Conservation (phyloP, 139 green algal genomes). For the Astrephomene gubernaculifera region DNA sequence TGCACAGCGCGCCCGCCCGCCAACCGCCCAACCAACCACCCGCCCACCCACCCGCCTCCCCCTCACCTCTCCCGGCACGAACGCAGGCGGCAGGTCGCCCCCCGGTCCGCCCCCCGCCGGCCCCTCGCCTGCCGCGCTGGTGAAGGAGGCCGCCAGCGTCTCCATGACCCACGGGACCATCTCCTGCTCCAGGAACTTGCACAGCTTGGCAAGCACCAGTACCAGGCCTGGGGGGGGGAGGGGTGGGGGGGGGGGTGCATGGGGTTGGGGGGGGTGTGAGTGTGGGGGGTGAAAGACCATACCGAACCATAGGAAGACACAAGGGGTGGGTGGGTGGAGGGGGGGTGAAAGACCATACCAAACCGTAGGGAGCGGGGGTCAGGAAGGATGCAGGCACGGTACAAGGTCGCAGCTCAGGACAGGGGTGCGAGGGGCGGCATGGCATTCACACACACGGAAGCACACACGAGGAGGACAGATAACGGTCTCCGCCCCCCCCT, state of each 20-base stretch:
- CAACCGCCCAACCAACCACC: no score
- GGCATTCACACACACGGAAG: no score
- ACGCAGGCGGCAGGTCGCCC: slow-evolving; percentile 71
- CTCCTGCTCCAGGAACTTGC: slow-evolving; percentile 69
- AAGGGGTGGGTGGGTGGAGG: not conserved
- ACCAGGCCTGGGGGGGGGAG: slow-evolving; percentile 63
- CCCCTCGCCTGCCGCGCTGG: slow-evolving; percentile 6
- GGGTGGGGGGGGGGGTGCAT: not conserved
- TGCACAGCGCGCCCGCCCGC: no score
- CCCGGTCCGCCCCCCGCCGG: slow-evolving; percentile 41
- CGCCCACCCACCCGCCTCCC: not conserved
- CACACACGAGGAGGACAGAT: not conserved
- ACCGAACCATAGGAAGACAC: not conserved
- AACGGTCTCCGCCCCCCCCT: not conserved
- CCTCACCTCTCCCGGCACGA: slow-evolving; percentile 67
- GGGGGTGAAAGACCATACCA: no score
- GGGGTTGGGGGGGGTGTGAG: not conserved
- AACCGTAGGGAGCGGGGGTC: not conserved
- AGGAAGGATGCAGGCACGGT: not conserved
- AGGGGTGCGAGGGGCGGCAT: not conserved
- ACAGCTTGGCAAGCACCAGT: slow-evolving; percentile 80
- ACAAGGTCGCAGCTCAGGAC: not conserved
- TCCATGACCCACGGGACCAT: slow-evolving; percentile 74
- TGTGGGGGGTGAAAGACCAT: not conserved
- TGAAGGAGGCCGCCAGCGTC: slow-evolving; percentile 67